Conservation (phyloP, 164 flowering plant genomes). For the Protea cynaroides region DNA sequence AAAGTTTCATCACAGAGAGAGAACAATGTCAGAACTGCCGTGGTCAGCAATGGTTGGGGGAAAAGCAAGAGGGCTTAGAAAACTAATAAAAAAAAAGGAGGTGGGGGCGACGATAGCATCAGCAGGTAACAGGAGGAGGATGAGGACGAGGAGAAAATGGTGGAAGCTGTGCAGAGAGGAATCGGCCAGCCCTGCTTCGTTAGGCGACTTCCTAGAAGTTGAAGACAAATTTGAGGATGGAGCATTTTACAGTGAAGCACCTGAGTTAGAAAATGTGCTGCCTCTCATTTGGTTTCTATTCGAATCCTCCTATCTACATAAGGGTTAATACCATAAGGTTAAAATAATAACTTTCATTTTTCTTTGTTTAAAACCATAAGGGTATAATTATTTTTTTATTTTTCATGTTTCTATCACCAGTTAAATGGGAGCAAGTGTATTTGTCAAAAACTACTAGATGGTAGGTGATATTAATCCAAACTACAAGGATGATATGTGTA, state of each 20-base stretch:
- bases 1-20: slow-evolving; percentile 36
- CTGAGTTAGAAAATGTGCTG: slow-evolving; percentile 31
- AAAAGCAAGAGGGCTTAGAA: slow-evolving; percentile 9
- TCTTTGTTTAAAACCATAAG: no score
- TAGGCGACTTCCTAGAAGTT: slow-evolving; percentile 72
- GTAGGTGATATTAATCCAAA: no score
- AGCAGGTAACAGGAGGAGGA: slow-evolving; percentile 13
- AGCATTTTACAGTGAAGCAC: slow-evolving; percentile 27
- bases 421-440: no score
- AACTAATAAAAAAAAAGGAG: no score
- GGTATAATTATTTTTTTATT: no score
- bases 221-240: slow-evolving; percentile 61
- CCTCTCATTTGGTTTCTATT: slow-evolving; percentile 8
- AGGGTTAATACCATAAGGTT: no score
- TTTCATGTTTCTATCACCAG: no score
- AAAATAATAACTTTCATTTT: no score
- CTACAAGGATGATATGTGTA: no score
- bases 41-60: background rate
- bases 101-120: slow-evolving; percentile 9
- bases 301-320: no score
- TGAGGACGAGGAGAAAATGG: slow-evolving; percentile 42
- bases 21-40: background rate
- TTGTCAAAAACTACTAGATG: no score
- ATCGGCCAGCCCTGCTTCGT: slow-evolving; percentile 42
- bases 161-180: slow-evolving; percentile 62